Evolutionary conservation across 768 basidiomycete species (phyloP), one percentile per base, ranked within the genome.

Genomic region (Pilatotrama ljubarskyi): DNA sequence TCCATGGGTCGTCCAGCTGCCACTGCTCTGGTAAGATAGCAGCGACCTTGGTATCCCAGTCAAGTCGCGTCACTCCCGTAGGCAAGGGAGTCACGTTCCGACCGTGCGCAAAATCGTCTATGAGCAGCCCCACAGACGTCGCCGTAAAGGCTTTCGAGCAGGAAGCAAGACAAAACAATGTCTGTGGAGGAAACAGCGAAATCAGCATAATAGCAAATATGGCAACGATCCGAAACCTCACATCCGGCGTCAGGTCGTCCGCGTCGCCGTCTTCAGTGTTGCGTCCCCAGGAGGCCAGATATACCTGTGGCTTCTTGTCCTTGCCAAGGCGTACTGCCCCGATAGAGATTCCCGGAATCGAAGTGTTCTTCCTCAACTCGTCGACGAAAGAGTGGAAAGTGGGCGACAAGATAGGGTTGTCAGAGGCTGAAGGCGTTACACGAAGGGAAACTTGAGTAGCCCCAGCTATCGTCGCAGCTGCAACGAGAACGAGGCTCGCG

Each of bases 1-100:
- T 73, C 73, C 75, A 77, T 10, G 69, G 58, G 62, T 81, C 78
- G 14, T 58, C 68, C 22, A 79, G 72, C 55, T 67, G 50, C 79
- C 80, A 83, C 40, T 76, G 71, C 11, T 62, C 73, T 1, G 78
- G 78, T 1, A 82, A 66, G 5, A 80, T 11, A 43, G 78, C 76
- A 17, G 55, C 49, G 25, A 73, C 47, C 57, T 71, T 73, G 11
- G 74, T 71, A 38, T 69, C 58, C 72, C 70, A 75, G 55, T 65
- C 64, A 37, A 76, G 55, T 20, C 48, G 55, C 0, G 55, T 24
- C 3, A 72, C 42, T 1, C 59, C 58, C 1, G 60, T 17, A 0
- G 68, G 72, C 0, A 73, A 62, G 0, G 71, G 59, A 1, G 68
- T 69, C 4, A 42, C 40, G 44, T 74, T 74, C 11, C 64, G 63